phyloP scores from a whole-genome alignment of 257 asterid species.

The Nicotiana attenuata region DNA sequence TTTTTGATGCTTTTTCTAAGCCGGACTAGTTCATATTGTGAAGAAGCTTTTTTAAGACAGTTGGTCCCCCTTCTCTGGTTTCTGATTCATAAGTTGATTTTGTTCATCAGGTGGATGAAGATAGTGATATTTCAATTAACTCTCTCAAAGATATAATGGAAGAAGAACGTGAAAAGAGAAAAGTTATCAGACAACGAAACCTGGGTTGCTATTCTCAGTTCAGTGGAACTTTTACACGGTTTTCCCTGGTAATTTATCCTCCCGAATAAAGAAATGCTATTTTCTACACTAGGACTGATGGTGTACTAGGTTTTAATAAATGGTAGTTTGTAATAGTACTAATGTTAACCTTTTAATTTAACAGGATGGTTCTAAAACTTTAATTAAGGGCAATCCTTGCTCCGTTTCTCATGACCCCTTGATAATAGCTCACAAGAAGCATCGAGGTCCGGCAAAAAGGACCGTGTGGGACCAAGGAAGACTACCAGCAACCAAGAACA shows the following conservation, averaged over 20 bases:
- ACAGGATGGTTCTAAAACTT: constrained; percentile 96
- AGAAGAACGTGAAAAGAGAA: constrained; percentile 70
- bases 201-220: constrained; percentile 66
- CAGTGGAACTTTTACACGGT: constrained; percentile 80
- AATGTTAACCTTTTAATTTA: constrained; percentile 11
- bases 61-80: not conserved
- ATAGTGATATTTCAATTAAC: constrained; percentile 36
- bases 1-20: not conserved
- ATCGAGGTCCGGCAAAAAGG: constrained; percentile 69
- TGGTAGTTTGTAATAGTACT: not conserved
- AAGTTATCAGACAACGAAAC: constrained; percentile 44
- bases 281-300: not conserved
- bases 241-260: constrained; percentile 55
- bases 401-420: constrained; percentile 52
- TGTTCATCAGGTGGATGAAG: constrained; percentile 61
- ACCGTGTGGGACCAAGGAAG: constrained; percentile 64
- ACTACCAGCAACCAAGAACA: constrained; percentile 49
- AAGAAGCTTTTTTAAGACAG: not conserved
- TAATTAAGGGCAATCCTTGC: constrained; percentile 77
- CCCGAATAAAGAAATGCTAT: constrained; percentile 4
- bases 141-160: constrained; percentile 63
- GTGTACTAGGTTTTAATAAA: not conserved
- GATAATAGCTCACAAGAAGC: constrained; percentile 55
- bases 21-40: not conserved
- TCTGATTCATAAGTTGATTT: constrained; percentile 11